Base-by-base conservation (phyloP, 441 rosid genomes). In the Sinapis alba region DNA sequence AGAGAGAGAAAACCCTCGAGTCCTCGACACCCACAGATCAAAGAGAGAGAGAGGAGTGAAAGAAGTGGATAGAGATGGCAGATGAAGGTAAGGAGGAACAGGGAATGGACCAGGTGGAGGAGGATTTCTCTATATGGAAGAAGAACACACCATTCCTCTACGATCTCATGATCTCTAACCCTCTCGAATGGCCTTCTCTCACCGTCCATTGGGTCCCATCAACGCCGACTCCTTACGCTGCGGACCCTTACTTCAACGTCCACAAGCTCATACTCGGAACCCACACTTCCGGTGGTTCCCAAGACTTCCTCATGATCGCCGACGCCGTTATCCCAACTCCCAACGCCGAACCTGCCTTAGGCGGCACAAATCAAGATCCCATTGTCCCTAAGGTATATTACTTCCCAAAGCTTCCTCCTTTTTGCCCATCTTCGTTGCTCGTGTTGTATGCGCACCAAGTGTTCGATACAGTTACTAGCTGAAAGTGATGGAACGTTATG, bases 151-250 rank as follows among this genome's bases (percentile, higher is more conserved):
- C 93, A 1, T 85, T 92, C 58, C 88, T 95, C 62, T 92, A 95
- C 70, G 99, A 92, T 69, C 85, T 95, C 50, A 85, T 95, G 65
- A 83, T 95, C 41, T 89, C 96, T 68, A 94, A 89, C 73, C 90
- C 97, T 0, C 79, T 79, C 16, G 79, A 79, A 65, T 79, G 82
- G 82, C 82, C 82, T 0, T 79, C 79, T 56, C 96, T 92, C 16
- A 89, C 97, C 62, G 93, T 95, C 74, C 90, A 95, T 21, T 95
- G 99, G 99, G 83, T 92, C 8, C 98, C 98, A 0, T 72, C 86
- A 0, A 27, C 72, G 8, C 79, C 87, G 21, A 74, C 5, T 6
- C 88, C 92, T 6, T 82, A 78, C 84, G 38, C 82, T 15, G 81
- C 72, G n/a, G 84, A 87, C 32, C 85, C 89, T 6, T 66, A 85